Evolutionary conservation across 176 grass and related monocot species (phyloP), one percentile per base, ranked within the genome.

Genomic region (Oropetium thomaeum): DNA sequence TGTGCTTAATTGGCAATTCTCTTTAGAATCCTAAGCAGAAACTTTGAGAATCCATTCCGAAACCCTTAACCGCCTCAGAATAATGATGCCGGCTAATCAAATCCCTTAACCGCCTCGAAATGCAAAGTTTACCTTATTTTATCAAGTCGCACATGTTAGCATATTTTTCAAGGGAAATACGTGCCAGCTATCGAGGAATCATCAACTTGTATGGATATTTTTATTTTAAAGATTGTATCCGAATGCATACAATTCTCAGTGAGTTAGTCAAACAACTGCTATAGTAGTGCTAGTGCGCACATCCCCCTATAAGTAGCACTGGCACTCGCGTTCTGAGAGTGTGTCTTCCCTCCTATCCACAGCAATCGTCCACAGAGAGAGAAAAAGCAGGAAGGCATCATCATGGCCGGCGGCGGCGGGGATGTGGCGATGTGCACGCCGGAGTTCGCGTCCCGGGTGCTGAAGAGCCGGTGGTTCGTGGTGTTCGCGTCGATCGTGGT

Each of bases 401-500:
- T 0, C 47, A 63, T 63, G 66, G 66, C 38, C 16, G 58, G 5
- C 41, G 25, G 22, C 38, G 34, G 71, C 35, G 72, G 49, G 49
- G 33, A 76, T 17, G 58, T 76, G 58, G n/a, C 58, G 4, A 62
- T 76, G 58, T 62, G 17, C 41, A 76, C 73, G 58, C 73, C 58
- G 58, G 73, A 17, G 40, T 76, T 77, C 60, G 74, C 33, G 17
- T 25, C 14, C 0, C 42, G 74, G 8, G 74, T 77, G n/a, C 13
- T 77, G 14, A 11, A 62, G 8, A 62, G 74, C 74, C 59, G 43
- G 1, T 77, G 74, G 74, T 65, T 77, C 59, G 74, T 77, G 7
- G 74, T 77, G 59, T 77, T 51, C 74, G 74, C 74, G 8, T 77
- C 59, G 10, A 37, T 51, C 1, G 32, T 77, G 4, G 74, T 77